Evolutionary conservation across 768 basidiomycete genomes (phyloP).

Genomic region (Clitopilus passeckerianus): DNA sequence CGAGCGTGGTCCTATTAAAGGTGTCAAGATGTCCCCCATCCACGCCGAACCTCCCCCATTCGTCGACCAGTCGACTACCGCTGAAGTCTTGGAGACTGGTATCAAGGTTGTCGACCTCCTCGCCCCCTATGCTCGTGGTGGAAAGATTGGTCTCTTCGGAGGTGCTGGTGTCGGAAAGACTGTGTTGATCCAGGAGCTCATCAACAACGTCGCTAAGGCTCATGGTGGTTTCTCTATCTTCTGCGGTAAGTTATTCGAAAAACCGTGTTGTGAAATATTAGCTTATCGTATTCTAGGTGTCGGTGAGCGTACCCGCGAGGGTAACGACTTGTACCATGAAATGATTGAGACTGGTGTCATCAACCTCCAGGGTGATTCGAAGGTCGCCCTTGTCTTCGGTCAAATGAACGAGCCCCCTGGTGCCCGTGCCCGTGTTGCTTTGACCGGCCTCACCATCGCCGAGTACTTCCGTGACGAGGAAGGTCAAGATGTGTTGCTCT

Average conservation of each 20-base stretch:
- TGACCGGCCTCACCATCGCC: conserved; percentile 98
- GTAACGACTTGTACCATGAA: conserved; percentile 98
- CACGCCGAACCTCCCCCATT: conserved; percentile 97
- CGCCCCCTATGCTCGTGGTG: conserved; percentile 99
- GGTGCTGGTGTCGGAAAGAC: conserved; percentile 99
- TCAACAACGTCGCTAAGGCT: conserved; percentile 99
- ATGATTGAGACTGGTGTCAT: conserved; percentile 99
- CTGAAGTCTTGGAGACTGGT: conserved; percentile 98
- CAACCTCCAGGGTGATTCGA: conserved; percentile 99
- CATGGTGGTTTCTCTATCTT: conserved; percentile 99
- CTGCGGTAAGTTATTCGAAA: conserved; percentile 58
- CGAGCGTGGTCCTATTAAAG: conserved; percentile 98
- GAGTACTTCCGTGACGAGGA: conserved; percentile 99
- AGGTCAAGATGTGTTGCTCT: conserved; percentile 99
- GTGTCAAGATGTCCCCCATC: conserved; percentile 87
- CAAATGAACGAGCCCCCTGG: conserved; percentile 99
- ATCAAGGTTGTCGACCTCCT: conserved; percentile 99
- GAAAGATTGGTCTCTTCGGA: conserved; percentile 99
- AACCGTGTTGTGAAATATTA: not conserved
- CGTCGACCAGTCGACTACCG: conserved; percentile 98
- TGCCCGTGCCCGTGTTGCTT: conserved; percentile 99
- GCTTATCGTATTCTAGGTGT: conserved; percentile 60
- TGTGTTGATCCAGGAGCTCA: conserved; percentile 98
- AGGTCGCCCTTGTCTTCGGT: conserved; percentile 99
- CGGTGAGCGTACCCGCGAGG: conserved; percentile 99